phyloP scores from a whole-genome alignment of 2,329 filamentous ascomycete genomes.

The Fusarium nodosum region DNA sequence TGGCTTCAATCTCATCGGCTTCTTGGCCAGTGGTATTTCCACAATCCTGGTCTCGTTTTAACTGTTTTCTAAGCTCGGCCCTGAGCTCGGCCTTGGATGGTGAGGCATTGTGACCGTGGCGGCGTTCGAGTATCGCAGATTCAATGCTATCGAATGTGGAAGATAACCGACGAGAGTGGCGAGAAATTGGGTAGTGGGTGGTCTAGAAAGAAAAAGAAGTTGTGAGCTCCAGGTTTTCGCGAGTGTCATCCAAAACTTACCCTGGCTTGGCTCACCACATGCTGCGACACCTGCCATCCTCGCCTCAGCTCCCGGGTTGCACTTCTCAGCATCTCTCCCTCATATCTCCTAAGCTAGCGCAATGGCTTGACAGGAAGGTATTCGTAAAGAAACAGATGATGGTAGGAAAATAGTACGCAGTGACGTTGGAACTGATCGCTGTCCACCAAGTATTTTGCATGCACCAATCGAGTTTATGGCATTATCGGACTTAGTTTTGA shows the following conservation, averaged over 20 bases:
- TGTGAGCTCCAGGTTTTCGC: slow-evolving; percentile 23
- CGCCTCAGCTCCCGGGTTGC: slow-evolving; percentile 52
- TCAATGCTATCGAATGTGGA: slow-evolving; percentile 27
- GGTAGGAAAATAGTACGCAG: neutral
- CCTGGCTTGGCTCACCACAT: slow-evolving; percentile 40
- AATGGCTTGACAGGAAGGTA: neutral
- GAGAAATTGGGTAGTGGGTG: slow-evolving; percentile 1
- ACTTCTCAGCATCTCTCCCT: slow-evolving; percentile 56
- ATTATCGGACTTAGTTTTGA: slow-evolving; percentile 23
- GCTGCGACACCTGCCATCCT: slow-evolving; percentile 48
- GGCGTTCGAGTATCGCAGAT: slow-evolving; percentile 18
- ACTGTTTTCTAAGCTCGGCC: slow-evolving; percentile 1
- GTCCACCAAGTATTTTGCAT: slow-evolving; percentile 39
- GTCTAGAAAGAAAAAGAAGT: slow-evolving; percentile 25
- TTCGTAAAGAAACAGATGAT: neutral
- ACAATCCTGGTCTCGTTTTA: slow-evolving; percentile 2
- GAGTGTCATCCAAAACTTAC: slow-evolving; percentile 36
- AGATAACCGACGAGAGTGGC: slow-evolving; percentile 17
- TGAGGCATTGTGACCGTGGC: neutral
- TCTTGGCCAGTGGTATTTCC: neutral
- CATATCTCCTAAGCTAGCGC: slow-evolving; percentile 48
- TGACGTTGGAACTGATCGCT: neutral
- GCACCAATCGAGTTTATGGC: slow-evolving; percentile 45
- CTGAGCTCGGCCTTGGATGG: slow-evolving; percentile 6
- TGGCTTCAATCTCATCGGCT: neutral